Percentiles rank a stretch among this genome's conserved stretches.
phyloP scores from a whole-genome alignment of 257 asterid genomes.

The Handroanthus guayacan region DNA sequence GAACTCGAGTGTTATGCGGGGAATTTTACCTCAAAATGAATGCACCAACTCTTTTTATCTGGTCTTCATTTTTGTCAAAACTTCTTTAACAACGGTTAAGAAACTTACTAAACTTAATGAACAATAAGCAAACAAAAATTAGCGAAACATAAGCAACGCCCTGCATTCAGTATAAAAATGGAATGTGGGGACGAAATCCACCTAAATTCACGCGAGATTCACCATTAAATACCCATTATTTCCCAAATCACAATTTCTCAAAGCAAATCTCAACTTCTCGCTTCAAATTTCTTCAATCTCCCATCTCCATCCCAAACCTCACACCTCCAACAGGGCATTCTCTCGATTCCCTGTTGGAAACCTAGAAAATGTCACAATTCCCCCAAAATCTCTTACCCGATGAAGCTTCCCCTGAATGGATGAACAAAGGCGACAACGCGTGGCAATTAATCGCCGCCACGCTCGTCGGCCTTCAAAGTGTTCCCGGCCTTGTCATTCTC shows the following conservation, averaged over 20 bases:
- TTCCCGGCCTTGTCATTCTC: constrained; percentile 66
- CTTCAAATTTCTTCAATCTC: not conserved
- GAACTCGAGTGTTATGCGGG: too few relatives aligned
- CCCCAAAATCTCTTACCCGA: constrained; percentile 42
- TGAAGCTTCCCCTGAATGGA: constrained; percentile 55
- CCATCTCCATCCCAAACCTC: not conserved
- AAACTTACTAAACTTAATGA: not conserved
- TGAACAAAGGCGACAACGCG: constrained; percentile 72
- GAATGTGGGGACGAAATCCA: not conserved
- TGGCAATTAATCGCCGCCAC: constrained; percentile 68
- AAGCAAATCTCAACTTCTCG: not conserved
- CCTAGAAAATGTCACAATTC: constrained; percentile 30
- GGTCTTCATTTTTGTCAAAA: not conserved
- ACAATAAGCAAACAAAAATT: not conserved
- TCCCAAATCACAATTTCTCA: not conserved
- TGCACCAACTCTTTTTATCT: not conserved
- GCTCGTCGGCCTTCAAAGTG: constrained; percentile 64
- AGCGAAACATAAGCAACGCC: not conserved
- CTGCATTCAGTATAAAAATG: not conserved
- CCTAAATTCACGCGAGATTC: constrained; percentile 3
- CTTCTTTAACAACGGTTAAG: not conserved
- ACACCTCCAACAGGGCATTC: not conserved
- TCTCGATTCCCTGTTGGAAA: not conserved
- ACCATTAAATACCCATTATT: not conserved
- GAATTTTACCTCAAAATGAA: too few relatives aligned